Evolutionary conservation across 371 early-diverging fungal species (phyloP), one percentile per base, ranked within the genome.

Genomic region (Basidiobolus meristosporus): DNA sequence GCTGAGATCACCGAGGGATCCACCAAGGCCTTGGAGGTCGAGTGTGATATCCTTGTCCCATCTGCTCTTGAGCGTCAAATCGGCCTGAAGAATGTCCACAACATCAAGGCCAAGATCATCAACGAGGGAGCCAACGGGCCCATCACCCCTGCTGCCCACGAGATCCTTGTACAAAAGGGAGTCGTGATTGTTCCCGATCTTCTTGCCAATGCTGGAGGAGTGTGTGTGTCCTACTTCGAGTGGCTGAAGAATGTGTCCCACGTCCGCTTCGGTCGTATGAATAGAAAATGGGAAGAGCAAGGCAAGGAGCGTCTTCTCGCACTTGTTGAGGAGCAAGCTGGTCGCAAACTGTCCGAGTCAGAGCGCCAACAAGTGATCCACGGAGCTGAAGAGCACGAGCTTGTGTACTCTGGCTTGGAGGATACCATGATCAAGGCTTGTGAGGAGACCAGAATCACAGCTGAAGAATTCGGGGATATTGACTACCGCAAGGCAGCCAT

Each of bases 71-170:
- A 88, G 53, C 77, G 82, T 37, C 86, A 87, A 57, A 82, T 88
- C 41, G 79, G 79, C 41, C 56, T 77, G 46, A 61, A 63, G 44
- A 88, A 88, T 51, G 83, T 70, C 6, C 54, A 64, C 53, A 63
- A 65, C 40, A 73, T 88, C 54, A 71, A 74, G 52, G 89, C 89
- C 51, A 88, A 88, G 68, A 43, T 88, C 20, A 65, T 88, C 40
- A 86, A 80, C 52, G 88, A 88, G 54, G 88, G 75, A 18, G 88
- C 88, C 45, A 88, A 88, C 56, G 88, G 88, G 10, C 87, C 87
- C 2, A 56, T 78, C 5, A 88, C 88, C 0, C 86, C 86, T 7
- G 78, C 44, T 35, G 88, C 79, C 20, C 77, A 87, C 48, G 75
- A 73, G 21, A 54, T 62, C 31, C 63, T 88, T 29, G 70, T 70